Conservation (phyloP, 192 early-diverging fungal species). For the Lobosporangium transversale region DNA sequence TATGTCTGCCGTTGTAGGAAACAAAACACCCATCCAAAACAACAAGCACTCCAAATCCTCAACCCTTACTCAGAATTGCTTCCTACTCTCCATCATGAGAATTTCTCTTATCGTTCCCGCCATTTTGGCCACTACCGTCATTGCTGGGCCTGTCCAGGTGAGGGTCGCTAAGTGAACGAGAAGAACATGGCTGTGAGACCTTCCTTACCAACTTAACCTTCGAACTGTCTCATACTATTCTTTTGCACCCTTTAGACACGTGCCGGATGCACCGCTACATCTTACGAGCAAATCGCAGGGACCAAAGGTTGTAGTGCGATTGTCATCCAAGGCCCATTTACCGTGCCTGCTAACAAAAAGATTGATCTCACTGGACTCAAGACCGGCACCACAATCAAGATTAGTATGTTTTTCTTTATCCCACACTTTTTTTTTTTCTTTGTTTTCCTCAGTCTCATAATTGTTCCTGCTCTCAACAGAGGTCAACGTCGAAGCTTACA, state of each 20-base stretch:
- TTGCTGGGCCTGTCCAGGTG: conserved; percentile 29
- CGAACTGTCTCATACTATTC: not conserved
- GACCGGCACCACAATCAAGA: conserved; percentile 43
- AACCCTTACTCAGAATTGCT: conserved; percentile 1
- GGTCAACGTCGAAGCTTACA: too few relatives aligned
- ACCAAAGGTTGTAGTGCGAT: conserved; percentile 29
- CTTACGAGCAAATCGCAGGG: conserved; percentile 30
- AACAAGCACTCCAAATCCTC: conserved; percentile 11
- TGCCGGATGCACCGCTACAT: conserved; percentile 17
- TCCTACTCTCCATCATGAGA: conserved; percentile 29
- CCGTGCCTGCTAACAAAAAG: conserved; percentile 50
- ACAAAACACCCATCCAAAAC: not conserved
- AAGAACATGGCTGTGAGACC: too few relatives aligned
- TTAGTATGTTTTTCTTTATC: conserved; percentile 21
- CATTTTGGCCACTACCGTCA: conserved; percentile 17
- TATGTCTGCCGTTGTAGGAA: too few relatives aligned
- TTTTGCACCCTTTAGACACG: conserved; percentile 13
- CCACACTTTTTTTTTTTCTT: not conserved
- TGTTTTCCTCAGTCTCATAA: not conserved
- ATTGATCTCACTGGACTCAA: conserved; percentile 54
- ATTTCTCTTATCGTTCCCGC: conserved; percentile 22
- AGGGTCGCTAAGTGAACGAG: too few relatives aligned
- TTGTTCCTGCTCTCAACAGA: too few relatives aligned
- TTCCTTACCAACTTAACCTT: not conserved
- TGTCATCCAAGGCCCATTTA: conserved; percentile 52